A percentile compares a stretch with the other conserved stretches of the same genome.
These are phyloP conservation scores for Terfezia boudieri DNA, from an alignment of 495 filamentous ascomycete species.

Conservation along the genomic window DNA sequence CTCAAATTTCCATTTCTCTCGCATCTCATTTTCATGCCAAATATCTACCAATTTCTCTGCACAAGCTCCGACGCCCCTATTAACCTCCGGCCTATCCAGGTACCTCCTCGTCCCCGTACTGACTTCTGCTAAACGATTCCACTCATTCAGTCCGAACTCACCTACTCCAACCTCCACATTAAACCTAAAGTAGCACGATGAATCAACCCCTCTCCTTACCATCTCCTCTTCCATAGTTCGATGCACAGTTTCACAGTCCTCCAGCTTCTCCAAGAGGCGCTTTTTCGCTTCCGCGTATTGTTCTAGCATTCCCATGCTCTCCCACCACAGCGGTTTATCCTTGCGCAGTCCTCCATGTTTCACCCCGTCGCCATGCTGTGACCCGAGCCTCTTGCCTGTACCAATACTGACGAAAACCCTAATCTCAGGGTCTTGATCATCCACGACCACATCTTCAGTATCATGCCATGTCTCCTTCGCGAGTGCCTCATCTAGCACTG, in stretches of 20 bases:
- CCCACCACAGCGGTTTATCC: background rate
- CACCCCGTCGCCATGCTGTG: constrained; percentile 16
- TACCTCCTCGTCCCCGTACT: constrained; percentile 75
- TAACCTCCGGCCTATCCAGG: constrained; percentile 44
- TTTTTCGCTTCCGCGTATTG: constrained; percentile 76
- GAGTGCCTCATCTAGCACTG: constrained; percentile 71
- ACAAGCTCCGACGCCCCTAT: constrained; percentile 48
- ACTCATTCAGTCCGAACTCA: constrained; percentile 98
- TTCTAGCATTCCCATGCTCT: constrained; percentile 35
- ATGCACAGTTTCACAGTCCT: constrained; percentile 82
- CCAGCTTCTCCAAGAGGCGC: constrained; percentile 68
- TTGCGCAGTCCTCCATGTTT: background rate
- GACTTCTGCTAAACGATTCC: constrained; percentile 79
- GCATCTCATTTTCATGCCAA: constrained; percentile 23
- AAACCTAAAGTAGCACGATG: constrained; percentile 83
- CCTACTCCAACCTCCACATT: constrained; percentile 92
- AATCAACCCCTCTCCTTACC: constrained; percentile 51
- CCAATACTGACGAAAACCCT: constrained; percentile 84
- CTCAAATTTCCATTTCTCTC: background rate
- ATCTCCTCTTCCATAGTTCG: constrained; percentile 54
- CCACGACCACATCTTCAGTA: background rate
- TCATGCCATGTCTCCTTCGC: background rate
- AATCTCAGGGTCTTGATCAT: constrained; percentile 76
- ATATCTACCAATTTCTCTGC: constrained; percentile 72
- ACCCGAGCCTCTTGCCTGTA: constrained; percentile 57